phyloP scores from a whole-genome alignment of 2,329 filamentous ascomycete species.

The Cladophialophora exuberans region DNA sequence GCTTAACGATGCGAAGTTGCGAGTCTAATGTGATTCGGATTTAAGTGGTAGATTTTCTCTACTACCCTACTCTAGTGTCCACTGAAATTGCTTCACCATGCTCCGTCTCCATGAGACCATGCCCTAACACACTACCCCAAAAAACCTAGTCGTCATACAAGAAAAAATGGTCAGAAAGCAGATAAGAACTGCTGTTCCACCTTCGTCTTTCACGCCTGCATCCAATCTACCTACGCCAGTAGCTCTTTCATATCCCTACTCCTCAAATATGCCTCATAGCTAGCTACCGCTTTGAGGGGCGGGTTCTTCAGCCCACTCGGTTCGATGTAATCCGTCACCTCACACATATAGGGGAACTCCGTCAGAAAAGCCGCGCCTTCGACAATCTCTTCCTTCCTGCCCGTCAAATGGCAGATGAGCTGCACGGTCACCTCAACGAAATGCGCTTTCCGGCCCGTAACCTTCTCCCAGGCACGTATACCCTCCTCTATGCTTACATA shows the following conservation, averaged over 20 bases:
- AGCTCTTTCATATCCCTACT: slow-evolving; percentile 10
- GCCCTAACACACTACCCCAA: too few relatives aligned
- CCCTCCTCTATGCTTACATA: slow-evolving; percentile 14
- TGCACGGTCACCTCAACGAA: slow-evolving; percentile 10
- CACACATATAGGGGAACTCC: slow-evolving; percentile 19
- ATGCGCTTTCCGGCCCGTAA: slow-evolving; percentile 1
- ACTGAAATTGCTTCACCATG: too few relatives aligned
- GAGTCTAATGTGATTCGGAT: too few relatives aligned
- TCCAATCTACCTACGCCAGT: slow-evolving; percentile 1
- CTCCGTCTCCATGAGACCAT: too few relatives aligned
- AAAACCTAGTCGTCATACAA: too few relatives aligned
- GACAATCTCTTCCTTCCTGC: slow-evolving; percentile 13
- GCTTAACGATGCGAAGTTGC: too few relatives aligned
- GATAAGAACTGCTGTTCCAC: too few relatives aligned
- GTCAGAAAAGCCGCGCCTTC: slow-evolving; percentile 13
- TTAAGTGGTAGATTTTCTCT: too few relatives aligned
- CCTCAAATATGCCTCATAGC: slow-evolving; percentile 16
- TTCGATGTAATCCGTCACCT: slow-evolving; percentile 17
- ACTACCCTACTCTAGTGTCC: too few relatives aligned
- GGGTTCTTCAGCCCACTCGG: slow-evolving; percentile 12
- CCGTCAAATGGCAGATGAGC: slow-evolving; percentile 12
- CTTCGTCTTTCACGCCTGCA: too few relatives aligned
- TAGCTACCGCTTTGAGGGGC: slow-evolving; percentile 5
- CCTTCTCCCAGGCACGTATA: slow-evolving; percentile 11
- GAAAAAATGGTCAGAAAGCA: too few relatives aligned